phyloP scores from a whole-genome alignment of 176 grass and related monocot species.

The Aechmea fasciata region DNA sequence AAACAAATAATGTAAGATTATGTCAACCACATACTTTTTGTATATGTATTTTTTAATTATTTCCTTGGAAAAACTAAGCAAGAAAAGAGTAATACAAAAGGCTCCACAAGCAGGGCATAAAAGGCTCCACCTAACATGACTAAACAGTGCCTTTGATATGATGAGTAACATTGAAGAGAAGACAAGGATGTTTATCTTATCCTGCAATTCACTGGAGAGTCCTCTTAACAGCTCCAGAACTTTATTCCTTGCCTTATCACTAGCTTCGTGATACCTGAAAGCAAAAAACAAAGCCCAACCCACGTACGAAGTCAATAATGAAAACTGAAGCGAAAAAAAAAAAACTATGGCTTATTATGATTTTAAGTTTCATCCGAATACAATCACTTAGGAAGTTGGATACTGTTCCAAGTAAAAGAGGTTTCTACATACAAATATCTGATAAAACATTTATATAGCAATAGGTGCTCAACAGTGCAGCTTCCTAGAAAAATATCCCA shows the following conservation, averaged over 20 bases:
- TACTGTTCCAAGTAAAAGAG: no score
- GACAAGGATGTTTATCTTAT: slow-evolving; percentile 76
- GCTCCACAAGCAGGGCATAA: not conserved
- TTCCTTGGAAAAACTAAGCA: no score
- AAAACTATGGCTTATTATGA: not conserved
- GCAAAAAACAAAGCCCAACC: slow-evolving; percentile 19
- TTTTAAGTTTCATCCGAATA: no score
- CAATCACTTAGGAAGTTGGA: no score
- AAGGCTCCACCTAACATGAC: slow-evolving; percentile 69
- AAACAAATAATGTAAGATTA: no score
- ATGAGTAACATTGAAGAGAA: slow-evolving; percentile 67
- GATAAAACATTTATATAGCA: no score
- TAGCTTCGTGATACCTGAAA: slow-evolving; percentile 84
- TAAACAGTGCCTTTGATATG: slow-evolving; percentile 82
- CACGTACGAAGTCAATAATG: not conserved
- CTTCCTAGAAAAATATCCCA: no score
- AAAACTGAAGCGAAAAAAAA: not conserved
- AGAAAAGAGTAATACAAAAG: no score
- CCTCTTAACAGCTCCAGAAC: slow-evolving; percentile 74
- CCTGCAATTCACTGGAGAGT: slow-evolving; percentile 86
- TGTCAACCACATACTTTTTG: no score
- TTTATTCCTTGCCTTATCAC: slow-evolving; percentile 66
- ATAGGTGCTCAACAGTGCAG: no score
- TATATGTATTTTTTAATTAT: no score
- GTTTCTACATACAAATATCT: no score